These are phyloP conservation scores for Alternaria postmessia DNA, from an alignment of 2,329 filamentous ascomycete species.

Conservation along the genomic window DNA sequence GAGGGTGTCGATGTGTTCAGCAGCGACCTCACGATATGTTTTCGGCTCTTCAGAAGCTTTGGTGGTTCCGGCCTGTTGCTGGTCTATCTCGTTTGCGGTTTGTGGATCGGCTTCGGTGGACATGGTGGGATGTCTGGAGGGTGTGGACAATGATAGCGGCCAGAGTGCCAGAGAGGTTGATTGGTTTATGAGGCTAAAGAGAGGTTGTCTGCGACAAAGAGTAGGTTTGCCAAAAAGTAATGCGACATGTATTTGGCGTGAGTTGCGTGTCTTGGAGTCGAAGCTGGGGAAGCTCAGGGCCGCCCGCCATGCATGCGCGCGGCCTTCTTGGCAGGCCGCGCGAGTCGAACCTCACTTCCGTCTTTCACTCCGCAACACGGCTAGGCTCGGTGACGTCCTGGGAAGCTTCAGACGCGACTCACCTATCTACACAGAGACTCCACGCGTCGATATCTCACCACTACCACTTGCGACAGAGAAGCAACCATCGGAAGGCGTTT, in stretches of 20 bases:
- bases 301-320: slow-evolving; percentile 8
- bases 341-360: slow-evolving; percentile 34
- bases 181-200: background rate
- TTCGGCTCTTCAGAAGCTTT: slow-evolving; percentile 21
- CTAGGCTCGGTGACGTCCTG: slow-evolving; percentile 13
- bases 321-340: slow-evolving; percentile 30
- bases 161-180: background rate
- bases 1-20: slow-evolving; percentile 44
- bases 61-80: slow-evolving; percentile 8
- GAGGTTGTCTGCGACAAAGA: background rate
- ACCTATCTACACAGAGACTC: background rate
- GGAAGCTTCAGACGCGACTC: slow-evolving; percentile 10
- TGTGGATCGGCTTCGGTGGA: slow-evolving; percentile 17
- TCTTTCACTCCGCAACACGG: slow-evolving; percentile 31
- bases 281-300: slow-evolving; percentile 11
- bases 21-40: slow-evolving; percentile 43
- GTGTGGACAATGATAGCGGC: background rate
- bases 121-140: slow-evolving; percentile 21
- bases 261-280: background rate
- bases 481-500: background rate
- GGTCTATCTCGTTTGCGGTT: slow-evolving; percentile 6
- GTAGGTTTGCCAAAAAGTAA: background rate
- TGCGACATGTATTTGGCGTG: background rate
- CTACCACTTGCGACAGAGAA: background rate
- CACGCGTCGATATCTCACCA: slow-evolving; percentile 5